phyloP scores from a whole-genome alignment of 2,329 filamentous ascomycete genomes.

The Erysiphe pulchra region DNA sequence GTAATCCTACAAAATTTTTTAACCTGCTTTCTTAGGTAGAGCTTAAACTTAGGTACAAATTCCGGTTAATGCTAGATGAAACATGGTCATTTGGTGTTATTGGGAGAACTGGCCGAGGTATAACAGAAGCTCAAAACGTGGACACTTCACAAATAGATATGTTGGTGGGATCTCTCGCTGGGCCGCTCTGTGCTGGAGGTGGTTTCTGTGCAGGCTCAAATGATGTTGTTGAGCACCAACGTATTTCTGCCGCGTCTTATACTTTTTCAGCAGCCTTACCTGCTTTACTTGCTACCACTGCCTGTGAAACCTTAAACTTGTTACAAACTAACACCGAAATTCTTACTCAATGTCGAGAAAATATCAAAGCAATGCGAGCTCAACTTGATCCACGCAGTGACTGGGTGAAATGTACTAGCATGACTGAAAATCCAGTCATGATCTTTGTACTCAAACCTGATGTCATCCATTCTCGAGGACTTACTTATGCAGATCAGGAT shows the following conservation, averaged over 20 bases:
- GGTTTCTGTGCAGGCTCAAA: constrained; percentile 84
- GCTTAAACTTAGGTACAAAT: constrained; percentile 89
- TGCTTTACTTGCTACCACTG: constrained; percentile 83
- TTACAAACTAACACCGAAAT: constrained; percentile 73
- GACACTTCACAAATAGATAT: constrained; percentile 86
- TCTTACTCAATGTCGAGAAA: constrained; percentile 53
- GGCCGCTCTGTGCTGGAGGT: constrained; percentile 72
- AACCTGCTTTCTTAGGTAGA: constrained; percentile 36
- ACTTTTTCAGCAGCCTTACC: constrained; percentile 90
- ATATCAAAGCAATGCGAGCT: constrained; percentile 59
- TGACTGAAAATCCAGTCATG: constrained; percentile 66
- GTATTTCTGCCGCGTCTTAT: constrained; percentile 75
- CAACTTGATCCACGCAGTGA: constrained; percentile 85
- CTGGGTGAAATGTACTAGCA: constrained; percentile 66
- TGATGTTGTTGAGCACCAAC: constrained; percentile 89
- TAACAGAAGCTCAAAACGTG: constrained; percentile 92
- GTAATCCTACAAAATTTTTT: neutral
- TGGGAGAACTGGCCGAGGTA: constrained; percentile 67
- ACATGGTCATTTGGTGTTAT: constrained; percentile 93
- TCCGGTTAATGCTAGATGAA: constrained; percentile 90
- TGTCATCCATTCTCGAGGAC: constrained; percentile 41
- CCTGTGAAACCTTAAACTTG: constrained; percentile 68
- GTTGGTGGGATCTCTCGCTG: constrained; percentile 81
- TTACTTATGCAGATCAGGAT: constrained; percentile 57
- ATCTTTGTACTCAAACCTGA: constrained; percentile 64